phyloP scores from a whole-genome alignment of 148 eudicot genomes.

The Persicaria tinctoria region DNA sequence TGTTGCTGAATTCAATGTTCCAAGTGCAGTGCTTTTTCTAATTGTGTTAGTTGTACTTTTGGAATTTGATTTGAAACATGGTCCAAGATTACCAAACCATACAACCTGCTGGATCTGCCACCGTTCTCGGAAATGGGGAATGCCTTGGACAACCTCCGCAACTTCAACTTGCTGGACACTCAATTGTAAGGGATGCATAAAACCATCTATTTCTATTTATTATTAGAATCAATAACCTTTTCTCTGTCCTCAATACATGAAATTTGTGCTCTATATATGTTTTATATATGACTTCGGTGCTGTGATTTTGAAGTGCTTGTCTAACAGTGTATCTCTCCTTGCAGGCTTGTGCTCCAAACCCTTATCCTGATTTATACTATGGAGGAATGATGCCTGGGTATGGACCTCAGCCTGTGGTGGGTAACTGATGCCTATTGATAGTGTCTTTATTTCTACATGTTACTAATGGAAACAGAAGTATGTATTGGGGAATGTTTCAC shows the following conservation, averaged over 20 bases:
- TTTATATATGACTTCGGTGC: background rate
- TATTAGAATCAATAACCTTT: background rate
- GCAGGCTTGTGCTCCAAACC: slow-evolving; percentile 76
- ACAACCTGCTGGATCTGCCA: slow-evolving; percentile 31
- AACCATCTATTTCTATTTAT: background rate
- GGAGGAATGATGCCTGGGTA: slow-evolving; percentile 78
- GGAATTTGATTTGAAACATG: slow-evolving; percentile 4
- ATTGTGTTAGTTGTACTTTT: slow-evolving; percentile 2
- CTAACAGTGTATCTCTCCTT: slow-evolving; percentile 2
- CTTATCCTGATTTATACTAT: slow-evolving; percentile 69
- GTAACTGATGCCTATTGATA: slow-evolving; percentile 8
- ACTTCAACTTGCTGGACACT: slow-evolving; percentile 79
- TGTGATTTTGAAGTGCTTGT: background rate
- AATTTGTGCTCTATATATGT: background rate
- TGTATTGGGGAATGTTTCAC: background rate
- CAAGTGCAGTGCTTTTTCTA: background rate
- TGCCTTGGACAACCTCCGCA: slow-evolving; percentile 52
- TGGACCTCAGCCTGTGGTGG: slow-evolving; percentile 77
- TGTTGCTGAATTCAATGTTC: background rate
- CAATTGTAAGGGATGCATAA: slow-evolving; percentile 53
- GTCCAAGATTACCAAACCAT: background rate
- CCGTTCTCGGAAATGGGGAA: slow-evolving; percentile 36
- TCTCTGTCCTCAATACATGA: background rate
- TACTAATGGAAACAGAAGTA: background rate
- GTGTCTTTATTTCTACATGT: background rate